Percentiles rank a stretch among this genome's conserved stretches.
These are phyloP conservation scores for Verticillium nonalfalfae DNA, from an alignment of 2,329 filamentous ascomycete species.

Conservation along the genomic window DNA sequence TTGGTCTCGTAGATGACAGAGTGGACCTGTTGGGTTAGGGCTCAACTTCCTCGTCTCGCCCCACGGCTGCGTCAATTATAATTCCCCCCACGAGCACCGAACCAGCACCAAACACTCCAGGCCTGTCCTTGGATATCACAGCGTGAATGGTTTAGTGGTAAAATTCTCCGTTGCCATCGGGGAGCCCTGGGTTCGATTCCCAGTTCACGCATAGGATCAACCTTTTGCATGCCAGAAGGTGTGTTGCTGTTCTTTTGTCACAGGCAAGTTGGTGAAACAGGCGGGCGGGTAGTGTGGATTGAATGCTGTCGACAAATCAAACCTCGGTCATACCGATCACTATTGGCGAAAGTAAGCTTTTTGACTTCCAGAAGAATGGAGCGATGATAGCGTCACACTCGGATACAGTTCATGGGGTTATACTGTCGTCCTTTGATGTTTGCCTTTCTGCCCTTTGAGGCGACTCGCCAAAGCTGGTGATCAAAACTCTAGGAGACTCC, in stretches of 20 bases:
- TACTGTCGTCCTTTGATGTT: too few relatives aligned
- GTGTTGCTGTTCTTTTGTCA: not conserved
- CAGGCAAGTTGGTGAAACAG: too few relatives aligned
- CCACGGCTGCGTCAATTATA: not conserved
- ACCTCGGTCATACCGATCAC: too few relatives aligned
- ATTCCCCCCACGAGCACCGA: not conserved
- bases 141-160: slow-evolving; percentile 1
- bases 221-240: not conserved
- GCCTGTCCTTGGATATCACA: not conserved
- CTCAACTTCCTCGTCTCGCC: not conserved
- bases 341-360: too few relatives aligned
- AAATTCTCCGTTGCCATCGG: slow-evolving; percentile 2
- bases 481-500: too few relatives aligned
- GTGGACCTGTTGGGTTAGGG: not conserved
- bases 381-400: too few relatives aligned
- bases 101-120: not conserved
- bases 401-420: too few relatives aligned
- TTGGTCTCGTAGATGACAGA: not conserved
- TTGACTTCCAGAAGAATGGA: too few relatives aligned
- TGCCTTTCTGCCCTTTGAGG: too few relatives aligned
- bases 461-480: too few relatives aligned
- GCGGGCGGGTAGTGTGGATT: too few relatives aligned
- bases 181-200: slow-evolving; percentile 2
- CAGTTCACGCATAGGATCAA: not conserved
- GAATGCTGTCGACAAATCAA: too few relatives aligned